Evolutionary conservation across 2,329 filamentous ascomycete genomes (phyloP), one percentile per base, ranked within the genome.

Genomic region (Tolypocladium sp.): DNA sequence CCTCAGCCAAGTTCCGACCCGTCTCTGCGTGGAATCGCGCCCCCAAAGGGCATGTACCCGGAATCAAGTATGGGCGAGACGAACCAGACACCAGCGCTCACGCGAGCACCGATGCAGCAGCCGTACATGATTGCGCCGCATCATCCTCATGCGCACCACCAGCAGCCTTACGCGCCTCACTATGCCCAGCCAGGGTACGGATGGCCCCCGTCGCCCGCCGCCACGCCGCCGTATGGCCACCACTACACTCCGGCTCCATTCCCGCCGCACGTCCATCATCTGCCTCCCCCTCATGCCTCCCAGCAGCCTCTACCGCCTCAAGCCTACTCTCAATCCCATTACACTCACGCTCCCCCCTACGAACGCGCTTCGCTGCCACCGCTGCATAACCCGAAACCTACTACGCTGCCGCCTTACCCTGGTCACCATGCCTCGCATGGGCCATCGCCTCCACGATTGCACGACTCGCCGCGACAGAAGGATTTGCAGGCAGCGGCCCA

Each of bases 11-110:
- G 89, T 54, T 87, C 83, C 38, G 94, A 99, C 70, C 86, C 90
- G 6, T 77, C 82, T 27, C 80, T 99, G 57, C 86, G 92, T 66
- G 84, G 90, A 69, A 94, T 99, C 63, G 80, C 90, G 2, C 93
- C 93, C 0, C 83, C 88, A 53, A 97, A 96, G 79, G 93, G 92
- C 70, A 91, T 97, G 85, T 99, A 99, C 72, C 94, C 94, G 0
- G 94, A 99, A 74, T 96, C 93, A 1, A 96, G 91, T 53, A 86
- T 97, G 66, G 91, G 91, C 69, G 93, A 97, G 68, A 82, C 87
- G 62, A 88, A 88, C 70, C 88, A 88, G 60, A 86, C 91, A 17
- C 91, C 92, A 15, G 87, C 90, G 3, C 84, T 95, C 44, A 93
- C 91, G 15, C 84, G 91, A 64, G 84, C 88, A 0, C 91, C 86